Evolutionary conservation across 2,329 filamentous ascomycete species (phyloP), one percentile per base, ranked within the genome.

Genomic region (Intubia oerlemansii): DNA sequence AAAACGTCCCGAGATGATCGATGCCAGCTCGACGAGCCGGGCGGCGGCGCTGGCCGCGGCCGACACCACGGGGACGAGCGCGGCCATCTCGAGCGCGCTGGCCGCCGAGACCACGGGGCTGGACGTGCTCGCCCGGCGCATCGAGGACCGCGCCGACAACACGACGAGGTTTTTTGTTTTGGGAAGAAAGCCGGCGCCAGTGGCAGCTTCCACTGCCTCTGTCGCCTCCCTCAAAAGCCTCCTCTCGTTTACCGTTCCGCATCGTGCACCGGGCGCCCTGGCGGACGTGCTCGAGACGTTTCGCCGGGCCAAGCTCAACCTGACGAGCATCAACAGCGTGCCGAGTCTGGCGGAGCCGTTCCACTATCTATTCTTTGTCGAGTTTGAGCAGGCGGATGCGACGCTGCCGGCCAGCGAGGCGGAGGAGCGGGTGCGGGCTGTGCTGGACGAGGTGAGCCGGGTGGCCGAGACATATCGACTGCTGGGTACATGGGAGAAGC

Each of bases 341-440:
- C 85, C 85, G 5, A 82, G 78, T 41, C 63, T 77, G 32, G 56
- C 63, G 22, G 53, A 57, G 39, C 68, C 76, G 13, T 95, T 91
- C 66, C 72, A 90, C 46, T 95, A 95, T 52, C 66, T 93, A 21
- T 93, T 95, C 53, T 84, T 95, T 45, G 72, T 93, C 17, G 85
- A 95, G 56, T 82, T 91, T 41, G 66, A 76, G 46, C 74, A 76
- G 2, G 61, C 67, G 24, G 24, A 27, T n/a, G 30, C 28, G 14
- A 27, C 9, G 10, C 19, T 5, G 9, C 7, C 24, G 4, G 5
- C 16, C 5, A 18, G 10, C 3, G n/a, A 18, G 5, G 11, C 22
- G 2, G 31, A 3, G 10, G 30, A 28, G 27, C 56, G 57, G 35
- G 71, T 82, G 11, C 58, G 64, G 33, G 51, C 50, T 14, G 74